These are phyloP conservation scores for Lasiodiplodia sp. DNA, from an alignment of 2,329 filamentous ascomycete species.

Conservation along the genomic window DNA sequence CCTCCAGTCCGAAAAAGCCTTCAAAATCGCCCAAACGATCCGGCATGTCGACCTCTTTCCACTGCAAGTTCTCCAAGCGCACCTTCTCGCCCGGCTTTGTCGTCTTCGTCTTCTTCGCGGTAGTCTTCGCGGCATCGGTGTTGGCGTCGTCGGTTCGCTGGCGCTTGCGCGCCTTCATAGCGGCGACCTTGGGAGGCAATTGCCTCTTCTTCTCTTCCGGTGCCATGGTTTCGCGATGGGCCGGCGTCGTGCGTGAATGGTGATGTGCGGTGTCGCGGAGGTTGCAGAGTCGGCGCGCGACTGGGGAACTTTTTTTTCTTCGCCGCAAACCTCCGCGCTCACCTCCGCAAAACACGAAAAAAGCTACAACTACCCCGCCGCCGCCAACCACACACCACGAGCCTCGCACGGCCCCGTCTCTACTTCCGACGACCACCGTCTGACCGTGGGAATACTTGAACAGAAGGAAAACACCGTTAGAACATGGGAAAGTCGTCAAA, in stretches of 20 bases:
- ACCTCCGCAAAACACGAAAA: constrained; percentile 27
- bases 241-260: neutral
- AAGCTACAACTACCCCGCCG: neutral
- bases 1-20: constrained; percentile 90
- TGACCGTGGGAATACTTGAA: neutral
- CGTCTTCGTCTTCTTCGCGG: constrained; percentile 32
- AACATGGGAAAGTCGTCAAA: constrained; percentile 96
- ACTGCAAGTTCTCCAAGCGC: constrained; percentile 62
- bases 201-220: constrained; percentile 43
- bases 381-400: constrained; percentile 15
- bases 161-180: constrained; percentile 53
- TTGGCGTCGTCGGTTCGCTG: constrained; percentile 34
- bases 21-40: constrained; percentile 88
- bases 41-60: constrained; percentile 71
- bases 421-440: neutral
- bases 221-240: constrained; percentile 35
- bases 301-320: constrained; percentile 22
- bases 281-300: neutral
- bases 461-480: neutral
- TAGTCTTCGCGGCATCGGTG: constrained; percentile 33
- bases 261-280: constrained; percentile 3
- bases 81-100: constrained; percentile 36
- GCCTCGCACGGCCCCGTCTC: constrained; percentile 1
- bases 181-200: constrained; percentile 47
- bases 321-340: constrained; percentile 29